Percentiles rank a stretch among this genome's conserved stretches.
phyloP scores from a whole-genome alignment of 192 early-diverging fungal species.

The Rhizophagus prolifer region DNA sequence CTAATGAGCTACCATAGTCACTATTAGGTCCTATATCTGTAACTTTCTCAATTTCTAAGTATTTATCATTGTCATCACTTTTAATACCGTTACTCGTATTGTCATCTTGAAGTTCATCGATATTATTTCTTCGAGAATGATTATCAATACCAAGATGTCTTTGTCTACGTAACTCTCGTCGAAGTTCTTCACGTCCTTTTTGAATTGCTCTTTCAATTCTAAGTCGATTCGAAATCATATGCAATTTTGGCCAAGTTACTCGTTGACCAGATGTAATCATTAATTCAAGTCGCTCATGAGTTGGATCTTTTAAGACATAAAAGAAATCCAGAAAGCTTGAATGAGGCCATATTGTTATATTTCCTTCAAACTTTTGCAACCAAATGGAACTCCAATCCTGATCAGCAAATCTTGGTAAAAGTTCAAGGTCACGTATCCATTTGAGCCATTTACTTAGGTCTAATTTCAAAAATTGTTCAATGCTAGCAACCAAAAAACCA shows the following conservation, averaged over 20 bases:
- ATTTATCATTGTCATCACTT: slow-evolving; percentile 26
- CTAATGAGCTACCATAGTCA: not conserved
- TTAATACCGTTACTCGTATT: not conserved
- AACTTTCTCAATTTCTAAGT: not conserved
- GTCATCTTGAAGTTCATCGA: slow-evolving; percentile 9
- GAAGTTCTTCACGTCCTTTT: slow-evolving; percentile 36
- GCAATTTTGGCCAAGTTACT: slow-evolving; percentile 75
- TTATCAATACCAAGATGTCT: not conserved
- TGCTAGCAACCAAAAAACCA: slow-evolving; percentile 76
- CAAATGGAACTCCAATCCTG: slow-evolving; percentile 83
- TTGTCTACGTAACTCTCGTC: slow-evolving; percentile 31
- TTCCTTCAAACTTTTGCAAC: slow-evolving; percentile 90
- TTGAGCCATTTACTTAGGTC: slow-evolving; percentile 87
- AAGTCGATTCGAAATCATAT: slow-evolving; percentile 74
- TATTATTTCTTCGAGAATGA: not conserved
- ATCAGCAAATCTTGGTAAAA: slow-evolving; percentile 73
- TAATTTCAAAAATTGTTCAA: slow-evolving; percentile 80
- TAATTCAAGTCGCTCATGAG: slow-evolving; percentile 46
- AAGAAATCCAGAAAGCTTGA: slow-evolving; percentile 62
- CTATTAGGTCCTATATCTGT: not conserved
- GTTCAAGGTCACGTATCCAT: slow-evolving; percentile 72
- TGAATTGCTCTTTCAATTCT: slow-evolving; percentile 72
- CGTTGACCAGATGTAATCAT: slow-evolving; percentile 61
- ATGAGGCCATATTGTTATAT: slow-evolving; percentile 77
- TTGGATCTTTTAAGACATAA: slow-evolving; percentile 65